Evolutionary conservation across 2,329 filamentous ascomycete genomes (phyloP).

Genomic region (Penicillium hordei): DNA sequence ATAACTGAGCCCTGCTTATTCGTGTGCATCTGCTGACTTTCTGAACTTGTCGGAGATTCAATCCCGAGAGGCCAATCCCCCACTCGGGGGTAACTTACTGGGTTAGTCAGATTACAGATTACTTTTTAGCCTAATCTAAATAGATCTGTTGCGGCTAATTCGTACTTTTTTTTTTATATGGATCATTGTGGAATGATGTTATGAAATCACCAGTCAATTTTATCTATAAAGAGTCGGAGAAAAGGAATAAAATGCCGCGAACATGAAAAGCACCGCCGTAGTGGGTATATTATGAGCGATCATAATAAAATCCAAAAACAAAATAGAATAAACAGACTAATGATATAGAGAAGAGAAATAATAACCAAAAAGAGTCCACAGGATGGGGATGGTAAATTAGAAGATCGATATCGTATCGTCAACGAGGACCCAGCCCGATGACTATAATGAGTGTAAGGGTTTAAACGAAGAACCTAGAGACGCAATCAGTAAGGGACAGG

Average conservation of each 20-base stretch:
- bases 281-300: slow-evolving; percentile 8
- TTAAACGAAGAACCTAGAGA: slow-evolving; percentile 8
- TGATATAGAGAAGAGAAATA: slow-evolving; percentile 1
- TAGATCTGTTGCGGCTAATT: not conserved
- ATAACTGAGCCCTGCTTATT: not conserved
- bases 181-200: no score
- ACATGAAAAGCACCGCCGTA: not conserved
- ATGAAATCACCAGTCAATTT: not conserved
- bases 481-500: not conserved
- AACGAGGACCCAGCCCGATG: not conserved
- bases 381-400: not conserved
- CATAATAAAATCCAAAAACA: slow-evolving; percentile 1
- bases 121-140: not conserved
- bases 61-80: not conserved
- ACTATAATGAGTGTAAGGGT: not conserved
- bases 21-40: not conserved
- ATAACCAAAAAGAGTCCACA: not conserved
- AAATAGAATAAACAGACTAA: not conserved
- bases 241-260: not conserved
- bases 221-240: not conserved
- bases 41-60: not conserved
- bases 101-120: not conserved
- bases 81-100: not conserved
- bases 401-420: not conserved
- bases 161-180: not conserved